Evolutionary conservation across 2,329 filamentous ascomycete genomes (phyloP), one percentile per base, ranked within the genome.

Genomic region (Xylaria sp.): DNA sequence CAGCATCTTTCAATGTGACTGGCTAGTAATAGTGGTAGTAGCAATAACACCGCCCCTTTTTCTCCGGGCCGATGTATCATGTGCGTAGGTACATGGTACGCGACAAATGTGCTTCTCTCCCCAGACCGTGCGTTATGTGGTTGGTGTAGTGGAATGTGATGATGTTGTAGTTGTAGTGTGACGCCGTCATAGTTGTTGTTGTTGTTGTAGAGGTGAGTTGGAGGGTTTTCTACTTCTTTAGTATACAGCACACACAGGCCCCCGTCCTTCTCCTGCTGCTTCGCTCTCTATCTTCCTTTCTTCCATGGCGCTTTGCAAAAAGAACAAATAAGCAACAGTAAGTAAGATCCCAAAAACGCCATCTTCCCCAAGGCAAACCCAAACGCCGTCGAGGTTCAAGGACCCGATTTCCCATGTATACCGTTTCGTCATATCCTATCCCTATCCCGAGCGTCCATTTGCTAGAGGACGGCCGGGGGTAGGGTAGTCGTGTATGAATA

Each of bases 81-180:
- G 11, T 26, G 11, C 24, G 11, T 26, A 34, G 11, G 9, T 22
- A 19, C 22, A 44, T 51, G 45, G 13, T 50, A 54, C 52, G 54
- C 48, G 52, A 48, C 42, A 22, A 54, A 52, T 21, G 43, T 57
- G 24, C n/a, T 22, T 51, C 24, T 24, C 17, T 19, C 24, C 46
- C n/a, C n/a, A n/a, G 20, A 17, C n/a, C 44, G 13, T 40, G 11
- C 45, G 39, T 41, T 11, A 22, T 42, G 29, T 47, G n/a, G 20
- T 17, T 51, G 40, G 44, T 50, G 29, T 51, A 46, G n/a, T 41
- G 45, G 54, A 48, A 29, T 51, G 54, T 54, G 48, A 57, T 57
- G 39, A 18, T 29, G 34, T 48, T 29, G 19, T 43, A n/a, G n/a
- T n/a, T 50, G 29, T 51, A 46, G n/a, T 41, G 45, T 56, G 50